These are phyloP conservation scores for Cordyceps sp. DNA, from an alignment of 2,329 filamentous ascomycete genomes.

Conservation along the genomic window DNA sequence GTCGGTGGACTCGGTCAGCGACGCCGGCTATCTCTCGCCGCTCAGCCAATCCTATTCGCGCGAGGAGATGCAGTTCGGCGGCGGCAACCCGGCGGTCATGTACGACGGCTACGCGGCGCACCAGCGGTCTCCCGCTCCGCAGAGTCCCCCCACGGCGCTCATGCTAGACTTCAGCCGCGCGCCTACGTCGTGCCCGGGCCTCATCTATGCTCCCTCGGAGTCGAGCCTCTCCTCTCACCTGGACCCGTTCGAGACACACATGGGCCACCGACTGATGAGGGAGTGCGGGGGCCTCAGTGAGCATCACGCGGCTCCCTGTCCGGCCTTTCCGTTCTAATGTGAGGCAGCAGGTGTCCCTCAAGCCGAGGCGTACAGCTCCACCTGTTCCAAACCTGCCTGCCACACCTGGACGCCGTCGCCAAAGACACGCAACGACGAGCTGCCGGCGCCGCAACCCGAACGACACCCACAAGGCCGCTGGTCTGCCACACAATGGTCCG, in stretches of 20 bases:
- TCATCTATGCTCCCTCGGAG: slow-evolving; percentile 44
- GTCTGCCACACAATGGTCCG: no score
- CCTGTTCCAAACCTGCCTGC: slow-evolving; percentile 28
- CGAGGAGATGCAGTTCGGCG: slow-evolving; percentile 38
- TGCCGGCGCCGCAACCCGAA: slow-evolving; percentile 23
- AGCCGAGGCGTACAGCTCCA: slow-evolving; percentile 33
- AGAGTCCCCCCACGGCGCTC: slow-evolving; percentile 37
- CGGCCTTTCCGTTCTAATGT: slow-evolving; percentile 20
- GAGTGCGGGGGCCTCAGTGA: slow-evolving; percentile 41
- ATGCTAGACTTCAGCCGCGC: slow-evolving; percentile 38
- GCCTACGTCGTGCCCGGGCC: slow-evolving; percentile 43
- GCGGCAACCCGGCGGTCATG: slow-evolving; percentile 37
- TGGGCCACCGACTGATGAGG: slow-evolving; percentile 34
- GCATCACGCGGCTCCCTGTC: slow-evolving; percentile 17
- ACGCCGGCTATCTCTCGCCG: slow-evolving; percentile 46
- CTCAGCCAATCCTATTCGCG: slow-evolving; percentile 39
- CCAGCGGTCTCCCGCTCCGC: slow-evolving; percentile 35
- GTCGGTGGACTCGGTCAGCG: slow-evolving; percentile 42
- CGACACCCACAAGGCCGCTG: slow-evolving; percentile 21
- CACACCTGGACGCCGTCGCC: slow-evolving; percentile 26
- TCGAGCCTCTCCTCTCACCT: slow-evolving; percentile 44
- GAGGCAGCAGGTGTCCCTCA: slow-evolving; percentile 30
- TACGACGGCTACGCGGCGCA: slow-evolving; percentile 36
- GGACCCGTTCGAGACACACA: slow-evolving; percentile 38
- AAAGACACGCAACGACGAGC: slow-evolving; percentile 25